Conservation (phyloP, 2,329 filamentous ascomycete genomes). For the Talaromyces rugulosus region DNA sequence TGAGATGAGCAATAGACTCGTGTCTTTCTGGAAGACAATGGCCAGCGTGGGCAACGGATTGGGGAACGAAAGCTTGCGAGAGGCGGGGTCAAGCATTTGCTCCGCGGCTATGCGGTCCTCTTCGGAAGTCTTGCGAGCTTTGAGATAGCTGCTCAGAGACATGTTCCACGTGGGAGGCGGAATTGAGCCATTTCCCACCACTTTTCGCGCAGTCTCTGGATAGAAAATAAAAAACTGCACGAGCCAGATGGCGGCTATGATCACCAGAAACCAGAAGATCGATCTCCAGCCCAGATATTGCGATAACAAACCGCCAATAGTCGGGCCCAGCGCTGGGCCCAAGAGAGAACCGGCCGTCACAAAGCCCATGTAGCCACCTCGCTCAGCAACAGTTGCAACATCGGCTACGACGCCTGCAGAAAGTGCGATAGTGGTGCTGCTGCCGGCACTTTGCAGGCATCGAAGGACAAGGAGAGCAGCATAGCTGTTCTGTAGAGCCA, state of each 20-base stretch:
- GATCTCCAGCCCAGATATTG: conserved; percentile 37
- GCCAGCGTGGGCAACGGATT: conserved; percentile 37
- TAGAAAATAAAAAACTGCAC: conserved; percentile 32
- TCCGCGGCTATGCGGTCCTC: conserved; percentile 12
- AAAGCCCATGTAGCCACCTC: conserved; percentile 41
- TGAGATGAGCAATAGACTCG: conserved; percentile 32
- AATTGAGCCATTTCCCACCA: conserved; percentile 37
- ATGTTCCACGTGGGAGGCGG: conserved; percentile 34
- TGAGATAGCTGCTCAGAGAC: conserved; percentile 26
- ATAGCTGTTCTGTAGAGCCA: conserved; percentile 34
- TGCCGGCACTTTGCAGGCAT: conserved; percentile 35
- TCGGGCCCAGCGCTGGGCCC: conserved; percentile 32
- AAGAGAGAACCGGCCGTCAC: conserved; percentile 28
- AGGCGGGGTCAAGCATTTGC: background rate
- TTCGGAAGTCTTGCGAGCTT: conserved; percentile 21
- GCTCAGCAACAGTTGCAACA: conserved; percentile 32
- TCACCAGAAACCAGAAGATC: conserved; percentile 48
- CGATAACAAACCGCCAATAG: conserved; percentile 32
- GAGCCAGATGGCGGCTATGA: conserved; percentile 39
- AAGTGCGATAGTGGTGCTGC: conserved; percentile 38
- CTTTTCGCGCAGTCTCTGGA: conserved; percentile 34
- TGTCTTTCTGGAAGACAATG: conserved; percentile 32
- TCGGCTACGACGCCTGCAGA: conserved; percentile 38
- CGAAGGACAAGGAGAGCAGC: conserved; percentile 32
- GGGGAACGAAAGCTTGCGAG: conserved; percentile 25